Evolutionary conservation across 306 rosid species (phyloP), one percentile per base, ranked within the genome.

Genomic region (Gastrolobium bilobum): DNA sequence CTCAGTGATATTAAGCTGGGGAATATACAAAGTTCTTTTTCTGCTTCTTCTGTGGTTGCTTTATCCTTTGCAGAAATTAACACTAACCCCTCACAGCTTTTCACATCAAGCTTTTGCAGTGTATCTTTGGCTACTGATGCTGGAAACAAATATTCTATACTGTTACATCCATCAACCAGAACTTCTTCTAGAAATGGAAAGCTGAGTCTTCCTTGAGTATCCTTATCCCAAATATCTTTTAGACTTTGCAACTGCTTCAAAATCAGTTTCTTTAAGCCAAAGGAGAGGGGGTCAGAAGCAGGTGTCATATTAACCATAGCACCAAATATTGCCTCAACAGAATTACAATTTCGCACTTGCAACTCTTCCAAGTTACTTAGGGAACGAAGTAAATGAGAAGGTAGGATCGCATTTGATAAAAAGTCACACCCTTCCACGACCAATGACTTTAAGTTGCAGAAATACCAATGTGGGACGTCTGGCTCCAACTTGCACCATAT

Each of bases 281-380:
- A 0, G 1, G 26, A 20, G 0, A 20, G 26, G 26, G 26, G 26
- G 26, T 20, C 26, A 20, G 26, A 20, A 20, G 26, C 26, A 20
- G 26, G 0, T 20, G 0, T 20, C 26, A 20, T 20, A 20, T 20
- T n/a, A n/a, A n/a, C n/a, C n/a, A n/a, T n/a, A n/a, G n/a, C 0
- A 31, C 47, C 75, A 68, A 47, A 68, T 48, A 67, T 30, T 42
- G 35, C 73, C 56, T 67, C 4, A 26, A 67, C 40, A 67, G 2
- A 30, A 0, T 43, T 9, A 44, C 56, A 67, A 0, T 43, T 43
- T 1, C 4, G 9, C 54, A 67, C 73, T 1, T 1, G 2, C 26
- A 44, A 20, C 26, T 20, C 26, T 20, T 20, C 26, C 26, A 20
- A 20, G 26, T 20, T 20, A 20, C 26, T 20, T 10, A 67, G 26